These are phyloP conservation scores for Poa annua DNA, from an alignment of 176 grass and related monocot genomes.

Conservation along the genomic window DNA sequence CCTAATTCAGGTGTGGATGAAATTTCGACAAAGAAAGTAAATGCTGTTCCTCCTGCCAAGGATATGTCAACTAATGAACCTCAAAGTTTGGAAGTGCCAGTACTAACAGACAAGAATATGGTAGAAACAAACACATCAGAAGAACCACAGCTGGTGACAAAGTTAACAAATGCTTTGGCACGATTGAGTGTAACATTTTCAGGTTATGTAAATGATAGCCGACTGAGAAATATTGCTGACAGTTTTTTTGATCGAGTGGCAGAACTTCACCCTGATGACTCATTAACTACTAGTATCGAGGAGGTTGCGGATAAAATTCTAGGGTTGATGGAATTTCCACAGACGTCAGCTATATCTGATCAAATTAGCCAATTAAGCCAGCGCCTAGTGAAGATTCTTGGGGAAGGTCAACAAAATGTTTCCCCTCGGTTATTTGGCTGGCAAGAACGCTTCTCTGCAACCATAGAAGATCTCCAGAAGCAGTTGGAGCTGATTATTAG, in stretches of 20 bases:
- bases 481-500: constrained; percentile 82
- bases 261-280: constrained; percentile 74
- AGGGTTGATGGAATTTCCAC: constrained; percentile 69
- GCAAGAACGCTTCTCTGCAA: constrained; percentile 76
- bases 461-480: constrained; percentile 89
- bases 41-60: constrained; percentile 30
- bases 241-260: constrained; percentile 77
- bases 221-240: constrained; percentile 61
- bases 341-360: constrained; percentile 70
- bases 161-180: constrained; percentile 72
- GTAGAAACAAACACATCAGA: constrained; percentile 48
- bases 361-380: constrained; percentile 88
- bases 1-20: constrained; percentile 37
- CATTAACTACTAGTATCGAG: constrained; percentile 58
- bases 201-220: constrained; percentile 76
- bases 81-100: constrained; percentile 48
- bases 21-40: constrained; percentile 43
- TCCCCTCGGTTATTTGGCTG: constrained; percentile 83
- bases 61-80: constrained; percentile 39
- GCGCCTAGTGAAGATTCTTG: constrained; percentile 77
- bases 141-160: constrained; percentile 73
- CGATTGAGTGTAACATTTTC: constrained; percentile 73
- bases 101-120: constrained; percentile 43
- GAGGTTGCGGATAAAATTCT: constrained; percentile 74
- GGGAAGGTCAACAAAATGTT: constrained; percentile 79